A percentile compares a stretch with the other conserved stretches of the same genome.
phyloP scores from a whole-genome alignment of 2,329 filamentous ascomycete genomes.

The Aspergillus ruber region DNA sequence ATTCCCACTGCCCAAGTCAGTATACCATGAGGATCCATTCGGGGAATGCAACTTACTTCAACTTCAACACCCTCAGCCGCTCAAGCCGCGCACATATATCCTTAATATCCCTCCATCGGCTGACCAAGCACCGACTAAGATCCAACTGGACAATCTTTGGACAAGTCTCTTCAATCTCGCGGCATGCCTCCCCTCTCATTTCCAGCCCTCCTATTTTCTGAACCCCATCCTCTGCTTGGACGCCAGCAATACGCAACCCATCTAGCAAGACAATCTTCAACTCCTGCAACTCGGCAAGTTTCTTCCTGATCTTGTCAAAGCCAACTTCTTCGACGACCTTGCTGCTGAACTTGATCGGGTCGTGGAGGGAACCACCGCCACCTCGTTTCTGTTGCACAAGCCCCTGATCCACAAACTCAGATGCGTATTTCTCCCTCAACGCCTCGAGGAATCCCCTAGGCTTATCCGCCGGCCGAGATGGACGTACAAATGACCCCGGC shows the following conservation, averaged over 20 bases:
- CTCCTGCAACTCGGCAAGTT: slow-evolving; percentile 70
- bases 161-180: slow-evolving; percentile 51
- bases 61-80: slow-evolving; percentile 58
- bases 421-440: slow-evolving; percentile 75
- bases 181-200: slow-evolving; percentile 21
- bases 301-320: slow-evolving; percentile 81
- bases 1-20: slow-evolving; percentile 56
- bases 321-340: slow-evolving; percentile 92
- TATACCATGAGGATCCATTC: neutral
- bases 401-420: slow-evolving; percentile 44
- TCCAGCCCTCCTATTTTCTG: slow-evolving; percentile 6
- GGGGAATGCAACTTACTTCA: slow-evolving; percentile 54
- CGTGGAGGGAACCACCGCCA: slow-evolving; percentile 23
- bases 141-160: slow-evolving; percentile 67
- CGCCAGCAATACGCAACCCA: slow-evolving; percentile 55
- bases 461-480: slow-evolving; percentile 62
- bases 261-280: slow-evolving; percentile 78
- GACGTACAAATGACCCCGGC: slow-evolving; percentile 80
- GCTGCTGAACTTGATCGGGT: slow-evolving; percentile 63
- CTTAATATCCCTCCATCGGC: slow-evolving; percentile 58
- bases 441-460: slow-evolving; percentile 71
- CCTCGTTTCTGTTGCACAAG: slow-evolving; percentile 2
- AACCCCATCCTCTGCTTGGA: slow-evolving; percentile 17
- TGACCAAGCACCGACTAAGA: slow-evolving; percentile 76
- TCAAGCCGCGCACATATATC: slow-evolving; percentile 65